Evolutionary conservation across 2,329 filamentous ascomycete species (phyloP).

Genomic region (Claviceps sp.): DNA sequence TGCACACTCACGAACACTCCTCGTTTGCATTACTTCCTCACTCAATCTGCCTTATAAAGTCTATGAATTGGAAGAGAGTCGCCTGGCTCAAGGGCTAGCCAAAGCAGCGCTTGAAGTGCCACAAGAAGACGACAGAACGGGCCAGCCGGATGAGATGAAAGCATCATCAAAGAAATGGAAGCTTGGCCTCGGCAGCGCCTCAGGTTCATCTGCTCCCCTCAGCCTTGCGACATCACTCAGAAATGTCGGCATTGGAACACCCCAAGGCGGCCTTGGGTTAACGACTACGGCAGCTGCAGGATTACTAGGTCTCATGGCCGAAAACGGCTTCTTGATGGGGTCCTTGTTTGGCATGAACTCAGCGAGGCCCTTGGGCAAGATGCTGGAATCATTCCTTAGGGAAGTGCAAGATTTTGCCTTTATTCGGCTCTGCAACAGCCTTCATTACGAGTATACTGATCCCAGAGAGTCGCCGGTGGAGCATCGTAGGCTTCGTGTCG

Average conservation of each 20-base stretch:
- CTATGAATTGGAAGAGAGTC: constrained; percentile 58
- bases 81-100: constrained; percentile 61
- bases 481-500: constrained; percentile 62
- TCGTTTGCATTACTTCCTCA: constrained; percentile 57
- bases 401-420: constrained; percentile 87
- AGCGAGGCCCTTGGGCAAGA: constrained; percentile 66
- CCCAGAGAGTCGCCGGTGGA: constrained; percentile 37
- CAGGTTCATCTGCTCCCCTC: constrained; percentile 34
- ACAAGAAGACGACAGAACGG: constrained; percentile 16
- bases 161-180: constrained; percentile 53
- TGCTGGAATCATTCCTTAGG: constrained; percentile 76
- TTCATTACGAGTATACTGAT: constrained; percentile 28
- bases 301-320: constrained; percentile 66
- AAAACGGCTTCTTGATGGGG: constrained; percentile 68
- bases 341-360: constrained; percentile 87
- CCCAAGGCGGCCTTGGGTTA: constrained; percentile 66
- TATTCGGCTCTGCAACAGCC: constrained; percentile 50
- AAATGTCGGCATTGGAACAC: constrained; percentile 63
- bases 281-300: constrained; percentile 61
- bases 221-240: constrained; percentile 66
- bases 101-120: constrained; percentile 48
- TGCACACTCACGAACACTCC: constrained; percentile 56
- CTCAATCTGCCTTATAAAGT: constrained; percentile 52
- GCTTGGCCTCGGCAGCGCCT: constrained; percentile 36
- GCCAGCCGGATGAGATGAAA: constrained; percentile 45